Percentiles rank a stretch among this genome's conserved stretches.
Evolutionary conservation across 148 eudicot genomes (phyloP).

Genomic region (Talinum fruticosum): DNA sequence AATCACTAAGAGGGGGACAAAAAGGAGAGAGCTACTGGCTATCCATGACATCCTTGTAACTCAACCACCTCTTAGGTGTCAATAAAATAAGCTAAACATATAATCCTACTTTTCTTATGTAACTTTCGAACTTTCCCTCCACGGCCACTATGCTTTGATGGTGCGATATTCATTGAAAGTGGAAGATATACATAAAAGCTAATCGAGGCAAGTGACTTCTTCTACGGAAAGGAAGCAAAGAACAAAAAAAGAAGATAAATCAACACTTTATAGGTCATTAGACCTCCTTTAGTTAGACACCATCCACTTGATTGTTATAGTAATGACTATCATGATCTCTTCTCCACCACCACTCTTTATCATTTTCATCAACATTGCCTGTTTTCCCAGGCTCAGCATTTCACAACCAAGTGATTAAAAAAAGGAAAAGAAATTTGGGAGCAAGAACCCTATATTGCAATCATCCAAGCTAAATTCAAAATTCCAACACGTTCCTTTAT

Average conservation of each 20-base stretch:
- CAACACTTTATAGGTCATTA: constrained; percentile 7
- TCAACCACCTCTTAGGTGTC: constrained; percentile 5
- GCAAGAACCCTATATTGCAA: background rate
- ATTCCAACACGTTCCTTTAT: background rate
- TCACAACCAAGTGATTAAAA: background rate
- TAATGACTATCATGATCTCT: background rate
- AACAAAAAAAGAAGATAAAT: background rate
- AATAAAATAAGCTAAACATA: constrained; percentile 7
- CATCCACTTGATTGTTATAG: background rate
- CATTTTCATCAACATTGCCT: background rate
- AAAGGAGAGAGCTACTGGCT: constrained; percentile 6
- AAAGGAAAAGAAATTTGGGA: background rate
- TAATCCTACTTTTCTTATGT: constrained; percentile 22
- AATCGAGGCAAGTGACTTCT: constrained; percentile 1
- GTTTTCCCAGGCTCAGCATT: background rate
- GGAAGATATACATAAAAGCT: constrained; percentile 8
- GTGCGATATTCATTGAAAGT: constrained; percentile 12
- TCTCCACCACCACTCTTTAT: constrained; percentile 9
- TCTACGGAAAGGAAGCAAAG: constrained; percentile 8
- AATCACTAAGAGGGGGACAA: background rate
- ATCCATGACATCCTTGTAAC: constrained; percentile 3
- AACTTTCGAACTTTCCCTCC: constrained; percentile 29
- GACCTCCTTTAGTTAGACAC: constrained; percentile 7
- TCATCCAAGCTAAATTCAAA: background rate
- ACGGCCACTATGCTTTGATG: background rate